Evolutionary conservation across 1,284 basidiomycete species (phyloP).

Genomic region (Omphalotus olearius): DNA sequence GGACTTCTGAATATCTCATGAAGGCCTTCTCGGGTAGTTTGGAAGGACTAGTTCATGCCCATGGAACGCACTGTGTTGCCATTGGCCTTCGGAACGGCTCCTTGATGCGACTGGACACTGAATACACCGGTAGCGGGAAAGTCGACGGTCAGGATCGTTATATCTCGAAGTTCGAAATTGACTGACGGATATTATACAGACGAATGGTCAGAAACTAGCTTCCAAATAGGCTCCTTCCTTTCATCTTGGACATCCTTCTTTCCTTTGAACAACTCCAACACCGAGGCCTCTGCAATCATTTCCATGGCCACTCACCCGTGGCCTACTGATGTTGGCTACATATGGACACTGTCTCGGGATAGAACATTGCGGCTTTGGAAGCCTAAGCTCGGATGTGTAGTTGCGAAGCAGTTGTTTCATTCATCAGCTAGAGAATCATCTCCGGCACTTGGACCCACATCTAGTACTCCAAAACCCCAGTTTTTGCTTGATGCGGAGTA

Average conservation of each 20-base stretch:
- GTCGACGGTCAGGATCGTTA: constrained; percentile 44
- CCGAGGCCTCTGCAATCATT: constrained; percentile 54
- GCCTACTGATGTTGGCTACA: constrained; percentile 66
- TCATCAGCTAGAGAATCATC: constrained; percentile 32
- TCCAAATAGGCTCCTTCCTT: constrained; percentile 59
- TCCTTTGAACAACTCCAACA: constrained; percentile 40
- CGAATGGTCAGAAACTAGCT: constrained; percentile 64
- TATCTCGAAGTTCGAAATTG: neutral
- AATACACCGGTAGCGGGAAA: constrained; percentile 45
- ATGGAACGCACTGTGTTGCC: constrained; percentile 65
- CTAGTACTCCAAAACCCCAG: constrained; percentile 31
- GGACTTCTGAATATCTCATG: constrained; percentile 68
- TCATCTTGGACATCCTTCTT: constrained; percentile 66
- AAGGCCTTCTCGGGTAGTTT: constrained; percentile 43
- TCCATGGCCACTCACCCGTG: constrained; percentile 64
- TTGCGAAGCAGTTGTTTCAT: constrained; percentile 47
- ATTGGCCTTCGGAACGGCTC: constrained; percentile 67
- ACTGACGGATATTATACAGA: constrained; percentile 31
- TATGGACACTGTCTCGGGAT: constrained; percentile 89
- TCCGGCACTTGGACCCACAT: constrained; percentile 28
- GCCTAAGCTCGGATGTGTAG: constrained; percentile 62
- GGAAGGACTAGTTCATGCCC: constrained; percentile 59
- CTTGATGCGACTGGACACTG: constrained; percentile 67
- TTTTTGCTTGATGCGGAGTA: constrained; percentile 52
- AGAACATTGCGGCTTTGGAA: constrained; percentile 83